Conservation (phyloP, 768 basidiomycete genomes). For the Daedaleopsis sinensis region DNA sequence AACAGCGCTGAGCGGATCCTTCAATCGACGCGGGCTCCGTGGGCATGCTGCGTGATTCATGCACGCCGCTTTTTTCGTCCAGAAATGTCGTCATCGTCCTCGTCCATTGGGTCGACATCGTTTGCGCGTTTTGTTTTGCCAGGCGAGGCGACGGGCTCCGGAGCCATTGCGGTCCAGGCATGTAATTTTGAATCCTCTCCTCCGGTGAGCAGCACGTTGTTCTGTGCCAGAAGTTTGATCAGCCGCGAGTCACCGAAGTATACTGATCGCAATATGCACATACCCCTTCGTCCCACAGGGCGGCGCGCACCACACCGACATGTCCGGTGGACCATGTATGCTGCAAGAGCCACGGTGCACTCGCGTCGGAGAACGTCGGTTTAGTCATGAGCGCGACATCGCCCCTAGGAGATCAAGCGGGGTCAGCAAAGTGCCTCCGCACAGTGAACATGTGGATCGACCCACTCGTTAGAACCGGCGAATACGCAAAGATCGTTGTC, state of each 20-base stretch:
- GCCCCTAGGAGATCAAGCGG: constrained; percentile 25
- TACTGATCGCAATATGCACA: neutral
- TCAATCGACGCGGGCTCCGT: neutral
- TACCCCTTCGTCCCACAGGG: constrained; percentile 37
- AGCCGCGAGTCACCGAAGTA: neutral
- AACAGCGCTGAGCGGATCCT: no score
- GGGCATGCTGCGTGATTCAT: neutral
- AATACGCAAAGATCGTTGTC: constrained; percentile 55
- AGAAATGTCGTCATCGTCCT: constrained; percentile 23
- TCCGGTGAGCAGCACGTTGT: constrained; percentile 37
- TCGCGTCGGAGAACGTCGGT: constrained; percentile 25
- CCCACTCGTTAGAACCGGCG: constrained; percentile 76
- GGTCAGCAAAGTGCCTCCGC: neutral
- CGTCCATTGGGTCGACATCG: constrained; percentile 25
- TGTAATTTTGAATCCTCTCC: constrained; percentile 38
- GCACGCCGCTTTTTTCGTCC: constrained; percentile 26
- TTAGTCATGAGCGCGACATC: constrained; percentile 35
- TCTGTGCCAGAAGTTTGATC: constrained; percentile 15
- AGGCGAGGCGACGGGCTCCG: neutral
- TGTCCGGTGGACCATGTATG: constrained; percentile 33
- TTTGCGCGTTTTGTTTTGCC: constrained; percentile 20
- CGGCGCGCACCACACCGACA: constrained; percentile 35
- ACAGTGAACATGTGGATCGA: constrained; percentile 12
- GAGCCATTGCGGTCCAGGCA: constrained; percentile 30
- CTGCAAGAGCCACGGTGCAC: constrained; percentile 33